phyloP scores from a whole-genome alignment of 2,329 filamentous ascomycete genomes.

The Exophiala oligosperma region DNA sequence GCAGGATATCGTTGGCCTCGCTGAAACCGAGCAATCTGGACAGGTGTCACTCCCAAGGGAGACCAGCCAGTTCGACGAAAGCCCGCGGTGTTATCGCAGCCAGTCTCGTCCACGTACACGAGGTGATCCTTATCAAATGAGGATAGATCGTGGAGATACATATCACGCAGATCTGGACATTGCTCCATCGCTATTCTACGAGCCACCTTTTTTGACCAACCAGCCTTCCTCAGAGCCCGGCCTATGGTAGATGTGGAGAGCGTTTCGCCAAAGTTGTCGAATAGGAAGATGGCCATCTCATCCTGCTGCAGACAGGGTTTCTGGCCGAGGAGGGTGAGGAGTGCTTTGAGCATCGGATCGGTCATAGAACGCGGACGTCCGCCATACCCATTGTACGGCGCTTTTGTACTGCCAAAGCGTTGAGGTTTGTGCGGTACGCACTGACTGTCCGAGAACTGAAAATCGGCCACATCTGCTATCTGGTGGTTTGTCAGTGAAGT shows the following conservation, averaged over 20 bases:
- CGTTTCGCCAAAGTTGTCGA: conserved; percentile 22
- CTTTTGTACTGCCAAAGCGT: conserved; percentile 14
- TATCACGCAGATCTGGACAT: conserved; percentile 37
- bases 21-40: conserved; percentile 29
- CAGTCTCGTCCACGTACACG: too few species aligned
- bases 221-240: too few species aligned
- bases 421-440: conserved; percentile 11
- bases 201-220: too few species aligned
- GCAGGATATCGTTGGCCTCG: conserved; percentile 27
- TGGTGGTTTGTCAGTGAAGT: conserved; percentile 22
- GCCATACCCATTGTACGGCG: conserved; percentile 8
- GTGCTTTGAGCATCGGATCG: conserved; percentile 32
- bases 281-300: conserved; percentile 32
- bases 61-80: too few species aligned
- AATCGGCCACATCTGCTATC: conserved; percentile 28
- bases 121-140: too few species aligned
- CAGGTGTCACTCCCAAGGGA: conserved; percentile 27
- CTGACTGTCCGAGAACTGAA: conserved; percentile 29
- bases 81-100: too few species aligned
- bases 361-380: conserved; percentile 29
- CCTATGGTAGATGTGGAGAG: conserved; percentile 14
- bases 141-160: too few species aligned
- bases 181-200: conserved; percentile 36
- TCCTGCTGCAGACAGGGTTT: conserved; percentile 32
- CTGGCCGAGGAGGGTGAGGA: conserved; percentile 28